Evolutionary conservation across 176 grass and related monocot species (phyloP).

Genomic region (Rhynchospora pubera): DNA sequence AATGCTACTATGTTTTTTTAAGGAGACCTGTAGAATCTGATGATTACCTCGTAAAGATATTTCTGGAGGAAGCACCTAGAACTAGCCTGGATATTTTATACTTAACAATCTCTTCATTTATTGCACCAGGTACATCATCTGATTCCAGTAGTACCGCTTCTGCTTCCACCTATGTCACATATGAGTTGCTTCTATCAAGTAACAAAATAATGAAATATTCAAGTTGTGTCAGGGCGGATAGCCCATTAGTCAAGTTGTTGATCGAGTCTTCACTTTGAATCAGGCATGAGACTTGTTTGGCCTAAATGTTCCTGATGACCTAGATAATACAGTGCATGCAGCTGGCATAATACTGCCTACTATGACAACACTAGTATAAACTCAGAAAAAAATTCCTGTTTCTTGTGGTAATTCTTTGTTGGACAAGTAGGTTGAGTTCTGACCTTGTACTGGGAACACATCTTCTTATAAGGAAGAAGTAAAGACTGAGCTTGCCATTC

Average conservation of each 20-base stretch:
- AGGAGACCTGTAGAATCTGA: not conserved
- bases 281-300: not conserved
- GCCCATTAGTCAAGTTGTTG: conserved; percentile 2
- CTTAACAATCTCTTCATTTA: conserved; percentile 62
- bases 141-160: conserved; percentile 74
- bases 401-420: not conserved
- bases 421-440: not conserved
- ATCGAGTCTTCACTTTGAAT: not conserved
- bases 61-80: conserved; percentile 54
- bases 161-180: conserved; percentile 51
- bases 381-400: not conserved
- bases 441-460: conserved; percentile 62
- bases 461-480: conserved; percentile 59
- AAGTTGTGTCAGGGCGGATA: not conserved
- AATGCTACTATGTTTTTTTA: not conserved
- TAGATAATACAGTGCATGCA: not conserved
- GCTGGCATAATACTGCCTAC: not conserved
- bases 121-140: conserved; percentile 48
- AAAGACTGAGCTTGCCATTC: conserved; percentile 55
- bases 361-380: not conserved
- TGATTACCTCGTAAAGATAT: conserved; percentile 63
- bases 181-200: not conserved
- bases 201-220: not conserved
- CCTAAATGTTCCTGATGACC: not conserved
- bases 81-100: conserved; percentile 61